Base-by-base conservation (phyloP, 2,329 filamentous ascomycete genomes). In the Cladosporium halotolerans region DNA sequence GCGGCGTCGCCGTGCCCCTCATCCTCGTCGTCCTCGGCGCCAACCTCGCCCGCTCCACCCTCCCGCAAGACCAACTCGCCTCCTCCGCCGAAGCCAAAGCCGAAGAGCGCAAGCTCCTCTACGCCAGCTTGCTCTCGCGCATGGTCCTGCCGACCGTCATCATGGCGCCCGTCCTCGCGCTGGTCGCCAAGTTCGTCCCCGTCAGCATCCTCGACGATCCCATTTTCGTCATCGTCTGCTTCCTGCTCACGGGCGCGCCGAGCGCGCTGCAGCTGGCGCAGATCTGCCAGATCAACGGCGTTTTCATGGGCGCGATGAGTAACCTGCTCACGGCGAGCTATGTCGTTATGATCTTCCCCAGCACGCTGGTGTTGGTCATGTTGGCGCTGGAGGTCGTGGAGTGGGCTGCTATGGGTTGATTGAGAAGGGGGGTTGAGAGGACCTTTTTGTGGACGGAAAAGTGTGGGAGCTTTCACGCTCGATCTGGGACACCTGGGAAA, bases 161-260 rank as follows among this genome's bases (percentile, higher is more conserved):
- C 69, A 97, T 97, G 89, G 88, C 90, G 0, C 93, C 93, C 2
- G 75, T 97, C 43, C 74, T 99, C 34, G 92, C 92, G 0, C 58
- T 97, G 13, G 80, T 86, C 43, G 93, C 93, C 55, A 97, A 96
- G 68, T 96, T 85, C 66, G 81, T 96, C 23, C 89, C 89, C 2
- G 80, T 99, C 65, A 95, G 88, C 75, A 97, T 99, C 62, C 77
- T 99, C 33, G 93, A 95, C 68, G 93, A 99, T 67, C 93, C 93
- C 9, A 99, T 99, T 64, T 99, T 99, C 70, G 85, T 99, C 61
- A 89, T 99, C 61, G 93, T 99, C 34, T 96, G 91, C 73, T 99
- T 97, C 79, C 77, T 99, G 59, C 86, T 99, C 60, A 92, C 89
- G 0, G 93, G 93, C 34, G 93, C 93, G 3, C 93, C 93, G 5